These are phyloP conservation scores for Cyberlindnera misumaiensis DNA, from an alignment of 805 yeast genomes.

Conservation along the genomic window DNA sequence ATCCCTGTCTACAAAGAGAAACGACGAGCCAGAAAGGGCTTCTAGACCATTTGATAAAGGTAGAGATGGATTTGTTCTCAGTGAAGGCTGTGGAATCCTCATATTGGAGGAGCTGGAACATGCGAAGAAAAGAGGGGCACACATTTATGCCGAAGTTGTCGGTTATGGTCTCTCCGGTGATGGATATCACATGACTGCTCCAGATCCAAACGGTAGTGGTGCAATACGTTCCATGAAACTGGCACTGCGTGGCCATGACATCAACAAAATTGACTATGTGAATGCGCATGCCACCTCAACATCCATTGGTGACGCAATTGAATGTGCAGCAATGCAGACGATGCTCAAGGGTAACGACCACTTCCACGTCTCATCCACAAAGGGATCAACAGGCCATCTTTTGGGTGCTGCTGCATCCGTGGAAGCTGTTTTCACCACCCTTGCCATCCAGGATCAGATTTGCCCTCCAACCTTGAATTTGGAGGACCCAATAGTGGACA, in stretches of 20 bases:
- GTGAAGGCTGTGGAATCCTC: slow-evolving; percentile 88
- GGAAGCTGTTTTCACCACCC: slow-evolving; percentile 75
- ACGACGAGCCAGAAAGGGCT: slow-evolving; percentile 55
- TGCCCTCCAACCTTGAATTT: slow-evolving; percentile 84
- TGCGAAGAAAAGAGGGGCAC: slow-evolving; percentile 58
- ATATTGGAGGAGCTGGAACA: slow-evolving; percentile 72
- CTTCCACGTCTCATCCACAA: slow-evolving; percentile 67
- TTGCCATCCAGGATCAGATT: slow-evolving; percentile 48
- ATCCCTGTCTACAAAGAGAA: slow-evolving; percentile 59
- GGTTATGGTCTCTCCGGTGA: slow-evolving; percentile 94
- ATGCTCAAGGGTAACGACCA: slow-evolving; percentile 35
- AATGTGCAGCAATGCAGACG: slow-evolving; percentile 62
- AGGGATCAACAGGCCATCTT: slow-evolving; percentile 90
- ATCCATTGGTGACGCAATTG: slow-evolving; percentile 81
- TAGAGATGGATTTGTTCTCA: slow-evolving; percentile 82
- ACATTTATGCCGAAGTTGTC: slow-evolving; percentile 69
- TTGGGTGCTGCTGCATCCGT: slow-evolving; percentile 96
- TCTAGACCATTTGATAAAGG: slow-evolving; percentile 81
- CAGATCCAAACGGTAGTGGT: slow-evolving; percentile 75
- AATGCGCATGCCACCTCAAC: slow-evolving; percentile 99
- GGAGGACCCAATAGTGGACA: slow-evolving; percentile 43
- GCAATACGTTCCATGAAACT: slow-evolving; percentile 76
- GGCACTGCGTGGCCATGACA: slow-evolving; percentile 50
- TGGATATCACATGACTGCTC: slow-evolving; percentile 90
- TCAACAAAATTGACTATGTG: slow-evolving; percentile 58